A percentile compares a stretch with the other conserved stretches of the same genome.
These are phyloP conservation scores for Mycosphaerella arachidis DNA, from an alignment of 2,329 filamentous ascomycete species.

Conservation along the genomic window DNA sequence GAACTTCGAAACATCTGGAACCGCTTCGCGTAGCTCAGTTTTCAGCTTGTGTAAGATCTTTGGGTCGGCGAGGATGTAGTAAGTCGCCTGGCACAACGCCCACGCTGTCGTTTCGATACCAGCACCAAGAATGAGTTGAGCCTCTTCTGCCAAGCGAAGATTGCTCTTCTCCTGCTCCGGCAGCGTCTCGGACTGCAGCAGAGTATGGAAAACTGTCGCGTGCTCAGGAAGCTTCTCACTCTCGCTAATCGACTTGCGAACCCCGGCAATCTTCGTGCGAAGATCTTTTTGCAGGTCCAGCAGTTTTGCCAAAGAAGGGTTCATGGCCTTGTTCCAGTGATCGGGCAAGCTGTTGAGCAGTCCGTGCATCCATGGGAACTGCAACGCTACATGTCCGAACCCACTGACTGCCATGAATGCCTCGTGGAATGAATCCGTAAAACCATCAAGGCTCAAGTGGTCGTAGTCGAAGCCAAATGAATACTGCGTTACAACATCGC, in stretches of 20 bases:
- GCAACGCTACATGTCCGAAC: conserved; percentile 16
- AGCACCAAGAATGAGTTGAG: conserved; percentile 23
- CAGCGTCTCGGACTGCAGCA: conserved; percentile 16
- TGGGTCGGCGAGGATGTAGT: conserved; percentile 20
- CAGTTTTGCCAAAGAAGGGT: conserved; percentile 12
- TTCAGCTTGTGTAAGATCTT: conserved; percentile 17
- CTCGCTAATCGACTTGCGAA: conserved; percentile 1
- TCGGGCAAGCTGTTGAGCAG: conserved; percentile 16
- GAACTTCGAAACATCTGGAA: conserved; percentile 10
- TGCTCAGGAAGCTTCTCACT: conserved; percentile 15
- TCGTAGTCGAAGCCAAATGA: conserved; percentile 18
- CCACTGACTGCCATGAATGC: conserved; percentile 15
- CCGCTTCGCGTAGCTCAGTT: conserved; percentile 25
- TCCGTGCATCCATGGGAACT: conserved; percentile 17
- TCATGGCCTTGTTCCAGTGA: conserved; percentile 16
- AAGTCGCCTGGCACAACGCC: conserved; percentile 17
- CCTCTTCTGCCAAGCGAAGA: conserved; percentile 23
- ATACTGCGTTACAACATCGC: conserved; percentile 20
- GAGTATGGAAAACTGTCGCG: conserved; percentile 22
- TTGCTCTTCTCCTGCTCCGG: conserved; percentile 20
- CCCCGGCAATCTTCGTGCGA: conserved; percentile 10
- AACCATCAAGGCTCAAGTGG: conserved; percentile 14
- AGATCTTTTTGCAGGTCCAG: conserved; percentile 16
- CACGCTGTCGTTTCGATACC: conserved; percentile 23
- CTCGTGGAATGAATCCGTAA: conserved; percentile 19